Base-by-base conservation (phyloP, 2,329 filamentous ascomycete genomes). In the Hypoxylon sp. region DNA sequence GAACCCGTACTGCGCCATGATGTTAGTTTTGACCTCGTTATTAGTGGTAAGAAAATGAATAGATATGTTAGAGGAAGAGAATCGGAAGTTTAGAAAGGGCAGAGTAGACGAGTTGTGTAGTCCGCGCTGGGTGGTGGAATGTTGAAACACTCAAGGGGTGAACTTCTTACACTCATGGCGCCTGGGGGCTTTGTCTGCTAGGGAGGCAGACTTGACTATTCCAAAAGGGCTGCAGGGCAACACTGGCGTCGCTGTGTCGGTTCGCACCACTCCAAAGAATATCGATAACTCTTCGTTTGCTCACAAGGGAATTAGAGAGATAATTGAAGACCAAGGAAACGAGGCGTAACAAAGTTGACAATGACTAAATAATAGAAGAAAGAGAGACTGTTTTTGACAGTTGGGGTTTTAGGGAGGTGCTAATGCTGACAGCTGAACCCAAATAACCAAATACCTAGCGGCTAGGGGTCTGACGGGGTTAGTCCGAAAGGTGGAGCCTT, bases 1-100 rank as follows among this genome's bases (percentile, higher is more conserved):
- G 79, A 78, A 87, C 84, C 84, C 83, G 84, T 86, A 86, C 84
- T 86, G 79, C 65, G 74, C 71, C 78, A 82, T 80, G 3, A 55
- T 77, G 77, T 82, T 72, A 81, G 80, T 61, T 50, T 67, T 52
- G 46, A 64, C 18, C 36, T 49, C 24, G 64, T 56, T 45, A 62
- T 59, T 62, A 68, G 59, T 66, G 64, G 50, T 38, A 48, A 44
- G 14, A 61, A 64, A 57, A 51, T 67, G 66, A 68, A 70, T 58
- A 70, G 69, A 66, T 72, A 65, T 66, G 45, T 30, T 42, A 42
- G 62, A 64, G 53, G 42, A 60, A 58, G 32, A 53, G n/a, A 48
- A 48, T 45, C 54, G 24, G 42, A 46, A 53, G 38, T 59, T 55
- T 51, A 38, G 38, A 32, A 56, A 59, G 45, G 42, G 38, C 12